Evolutionary conservation across 495 filamentous ascomycete species (phyloP).

Genomic region (Podospora didyma): DNA sequence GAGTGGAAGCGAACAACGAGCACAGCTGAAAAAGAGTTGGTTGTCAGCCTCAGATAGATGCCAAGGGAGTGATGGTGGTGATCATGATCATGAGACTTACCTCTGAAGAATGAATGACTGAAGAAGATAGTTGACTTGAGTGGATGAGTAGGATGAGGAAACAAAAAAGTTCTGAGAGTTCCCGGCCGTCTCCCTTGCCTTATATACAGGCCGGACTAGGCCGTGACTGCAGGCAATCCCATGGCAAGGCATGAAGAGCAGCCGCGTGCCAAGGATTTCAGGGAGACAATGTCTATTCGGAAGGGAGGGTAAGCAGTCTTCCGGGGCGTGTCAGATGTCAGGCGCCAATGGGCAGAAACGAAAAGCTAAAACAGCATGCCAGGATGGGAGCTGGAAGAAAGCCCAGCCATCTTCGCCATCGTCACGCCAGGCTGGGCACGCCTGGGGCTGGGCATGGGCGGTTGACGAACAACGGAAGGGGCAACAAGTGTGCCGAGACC

Average conservation of each 20-base stretch:
- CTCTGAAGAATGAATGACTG: conserved; percentile 50
- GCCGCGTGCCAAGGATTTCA: conserved; percentile 38
- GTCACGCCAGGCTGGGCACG: too few relatives aligned
- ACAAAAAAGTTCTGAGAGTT: conserved; percentile 22
- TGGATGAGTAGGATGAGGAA: conserved; percentile 38
- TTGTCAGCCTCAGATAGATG: conserved; percentile 12
- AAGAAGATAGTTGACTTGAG: conserved; percentile 31
- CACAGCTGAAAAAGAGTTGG: conserved; percentile 36
- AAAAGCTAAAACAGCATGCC: conserved; percentile 39
- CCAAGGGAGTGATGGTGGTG: not conserved
- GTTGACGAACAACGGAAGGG: not conserved
- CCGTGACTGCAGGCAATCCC: conserved; percentile 16
- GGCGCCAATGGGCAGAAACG: conserved; percentile 31
- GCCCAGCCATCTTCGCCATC: not conserved
- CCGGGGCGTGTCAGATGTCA: conserved; percentile 45
- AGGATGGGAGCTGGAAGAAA: conserved; percentile 10
- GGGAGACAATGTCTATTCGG: conserved; percentile 35
- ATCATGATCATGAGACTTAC: conserved; percentile 19
- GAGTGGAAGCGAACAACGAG: conserved; percentile 48
- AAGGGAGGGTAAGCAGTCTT: conserved; percentile 35
- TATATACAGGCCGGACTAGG: conserved; percentile 34
- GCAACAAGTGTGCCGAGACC: not conserved
- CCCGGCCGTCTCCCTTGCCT: conserved; percentile 22
- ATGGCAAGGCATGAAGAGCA: conserved; percentile 32
- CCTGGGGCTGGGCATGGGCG: too few relatives aligned